Evolutionary conservation across 805 yeast genomes (phyloP).

Genomic region (Starmerella gropengiesseri): DNA sequence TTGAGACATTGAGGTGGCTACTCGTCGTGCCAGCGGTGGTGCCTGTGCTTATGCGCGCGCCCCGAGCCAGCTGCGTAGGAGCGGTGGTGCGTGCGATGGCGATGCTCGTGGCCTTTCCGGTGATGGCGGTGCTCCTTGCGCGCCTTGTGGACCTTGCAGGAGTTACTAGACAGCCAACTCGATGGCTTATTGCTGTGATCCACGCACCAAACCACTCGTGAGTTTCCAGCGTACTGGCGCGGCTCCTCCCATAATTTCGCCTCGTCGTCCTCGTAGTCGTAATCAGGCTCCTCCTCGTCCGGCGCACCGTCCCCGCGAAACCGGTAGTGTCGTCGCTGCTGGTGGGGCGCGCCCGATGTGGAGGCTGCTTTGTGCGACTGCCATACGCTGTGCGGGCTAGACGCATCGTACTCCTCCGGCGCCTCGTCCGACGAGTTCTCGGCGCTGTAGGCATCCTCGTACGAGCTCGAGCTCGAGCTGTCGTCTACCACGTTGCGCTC

Average conservation of each 20-base stretch:
- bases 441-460: background rate
- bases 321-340: background rate
- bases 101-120: background rate
- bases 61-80: background rate
- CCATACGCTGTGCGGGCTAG: background rate
- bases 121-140: background rate
- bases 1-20: no score
- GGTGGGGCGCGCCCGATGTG: no score
- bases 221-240: background rate
- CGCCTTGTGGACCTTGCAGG: no score
- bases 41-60: background rate
- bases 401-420: background rate
- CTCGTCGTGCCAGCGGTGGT: constrained; percentile 6
- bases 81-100: background rate
- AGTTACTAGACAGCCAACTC: no score
- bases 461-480: no score
- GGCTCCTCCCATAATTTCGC: background rate
- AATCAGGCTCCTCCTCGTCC: no score
- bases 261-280: background rate
- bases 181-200: no score
- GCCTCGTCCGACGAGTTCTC: background rate
- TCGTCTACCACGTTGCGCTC: no score
- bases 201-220: no score
- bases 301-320: background rate
- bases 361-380: background rate